Evolutionary conservation across 257 asterid species (phyloP), one percentile per base, ranked within the genome.

Genomic region (Cruciata laevipes): DNA sequence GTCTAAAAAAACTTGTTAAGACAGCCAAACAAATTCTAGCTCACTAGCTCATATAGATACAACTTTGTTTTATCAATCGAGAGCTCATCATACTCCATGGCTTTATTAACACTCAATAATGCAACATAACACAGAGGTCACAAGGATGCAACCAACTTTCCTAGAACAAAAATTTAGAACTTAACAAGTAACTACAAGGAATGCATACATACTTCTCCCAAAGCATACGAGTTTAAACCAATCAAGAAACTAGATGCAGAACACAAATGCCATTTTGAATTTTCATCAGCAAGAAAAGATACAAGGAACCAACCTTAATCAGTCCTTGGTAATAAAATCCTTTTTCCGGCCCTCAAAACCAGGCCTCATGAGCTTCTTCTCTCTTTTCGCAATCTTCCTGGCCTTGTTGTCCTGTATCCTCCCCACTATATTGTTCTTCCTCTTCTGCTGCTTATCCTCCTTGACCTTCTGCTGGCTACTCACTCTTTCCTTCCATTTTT

Each of bases 401-500:
- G 55, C 55, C 55, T 47, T 47, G 20, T 47, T 47, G 20, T 47
- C 55, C 55, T 47, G 55, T 16, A 47, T 47, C 55, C 55, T 47
- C 7, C 55, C 55, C 55, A 47, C 55, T 1, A 47, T 47, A 47
- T 47, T 47, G 16, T 47, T 21, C 55, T 47, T 47, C 21, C 55
- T 47, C 55, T 47, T 47, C 55, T 47, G 5, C 55, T 47, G 55
- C 55, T 2, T 47, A 47, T 47, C 55, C 55, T 47, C 55, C 21
- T 5, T 47, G n/a, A 16, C 20, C 55, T 16, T 47, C 55, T 47
- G 55, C 55, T 47, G 55, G 16, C 55, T 47, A 5, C 20, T 47
- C 55, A 47, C 55, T 47, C 55, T 47, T 21, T 47, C 55, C 55
- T 47, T 47, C 55, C 55, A 47, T 47, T 47, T 47, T n/a, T 47